These are phyloP conservation scores for Venturiaceae sp. DNA, from an alignment of 2,329 filamentous ascomycete genomes.

Conservation along the genomic window DNA sequence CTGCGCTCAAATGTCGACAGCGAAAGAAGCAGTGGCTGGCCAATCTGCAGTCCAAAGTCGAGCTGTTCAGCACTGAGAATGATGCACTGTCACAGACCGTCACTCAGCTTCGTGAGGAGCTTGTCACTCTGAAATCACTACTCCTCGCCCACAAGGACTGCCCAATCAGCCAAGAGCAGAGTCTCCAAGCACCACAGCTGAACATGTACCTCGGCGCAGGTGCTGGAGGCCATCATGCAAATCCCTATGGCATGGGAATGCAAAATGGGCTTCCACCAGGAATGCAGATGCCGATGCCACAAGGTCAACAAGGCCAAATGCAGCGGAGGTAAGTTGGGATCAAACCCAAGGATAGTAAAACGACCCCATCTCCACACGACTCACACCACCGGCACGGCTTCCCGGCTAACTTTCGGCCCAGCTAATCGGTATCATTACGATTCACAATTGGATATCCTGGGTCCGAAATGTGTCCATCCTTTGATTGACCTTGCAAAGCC, in stretches of 20 bases:
- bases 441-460: too few relatives aligned
- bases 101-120: conserved; percentile 76
- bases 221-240: conserved; percentile 15
- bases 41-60: conserved; percentile 89
- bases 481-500: not conserved
- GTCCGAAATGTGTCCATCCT: too few relatives aligned
- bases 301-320: not conserved
- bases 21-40: conserved; percentile 98
- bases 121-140: conserved; percentile 88
- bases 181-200: conserved; percentile 22
- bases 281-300: conserved; percentile 23
- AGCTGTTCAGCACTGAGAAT: conserved; percentile 86
- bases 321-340: not conserved
- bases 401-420: not conserved
- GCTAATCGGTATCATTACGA: too few relatives aligned
- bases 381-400: not conserved
- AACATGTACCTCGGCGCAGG: conserved; percentile 6
- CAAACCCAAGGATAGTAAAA: not conserved
- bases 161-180: conserved; percentile 81
- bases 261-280: conserved; percentile 27
- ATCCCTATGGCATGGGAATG: conserved; percentile 19
- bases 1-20: conserved; percentile 92
- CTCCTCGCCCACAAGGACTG: conserved; percentile 94
- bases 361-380: not conserved
- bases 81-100: conserved; percentile 79